Evolutionary conservation across 345 rosid genomes (phyloP).

Genomic region (Lenwebbia sp.): DNA sequence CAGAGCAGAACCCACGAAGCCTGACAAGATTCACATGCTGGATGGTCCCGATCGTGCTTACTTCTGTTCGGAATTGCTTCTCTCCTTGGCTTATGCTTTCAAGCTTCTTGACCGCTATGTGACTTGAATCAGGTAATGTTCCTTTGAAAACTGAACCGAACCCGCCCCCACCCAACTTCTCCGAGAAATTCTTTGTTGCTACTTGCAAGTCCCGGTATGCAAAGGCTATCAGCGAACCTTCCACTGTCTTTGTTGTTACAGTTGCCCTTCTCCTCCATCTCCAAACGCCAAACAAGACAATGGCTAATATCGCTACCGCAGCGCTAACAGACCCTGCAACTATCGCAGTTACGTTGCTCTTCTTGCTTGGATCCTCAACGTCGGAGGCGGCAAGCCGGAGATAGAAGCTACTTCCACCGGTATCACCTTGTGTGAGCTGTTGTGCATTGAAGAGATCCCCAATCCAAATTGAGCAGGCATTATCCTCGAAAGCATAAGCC

Average conservation of each 20-base stretch:
- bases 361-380: constrained; percentile 22
- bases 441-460: constrained; percentile 34
- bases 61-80: constrained; percentile 81
- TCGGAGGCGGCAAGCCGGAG: constrained; percentile 68
- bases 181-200: constrained; percentile 70
- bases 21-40: constrained; percentile 77
- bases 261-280: constrained; percentile 12
- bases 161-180: constrained; percentile 76
- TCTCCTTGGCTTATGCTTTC: constrained; percentile 73
- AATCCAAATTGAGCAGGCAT: constrained; percentile 41
- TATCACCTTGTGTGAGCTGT: constrained; percentile 18
- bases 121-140: constrained; percentile 42
- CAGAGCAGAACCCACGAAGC: constrained; percentile 82
- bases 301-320: constrained; percentile 11
- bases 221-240: constrained; percentile 64
- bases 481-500: constrained; percentile 43
- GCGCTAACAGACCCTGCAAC: constrained; percentile 18
- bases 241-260: constrained; percentile 17
- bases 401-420: constrained; percentile 21
- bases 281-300: constrained; percentile 14
- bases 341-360: constrained; percentile 1
- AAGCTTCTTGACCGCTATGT: constrained; percentile 75
- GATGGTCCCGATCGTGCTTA: constrained; percentile 62
- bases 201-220: constrained; percentile 49
- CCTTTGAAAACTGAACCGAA: constrained; percentile 91